Percentiles rank a stretch among this genome's conserved stretches.
Evolutionary conservation across 768 basidiomycete genomes (phyloP).

Genomic region (Tubosaeta brunneosetosa): DNA sequence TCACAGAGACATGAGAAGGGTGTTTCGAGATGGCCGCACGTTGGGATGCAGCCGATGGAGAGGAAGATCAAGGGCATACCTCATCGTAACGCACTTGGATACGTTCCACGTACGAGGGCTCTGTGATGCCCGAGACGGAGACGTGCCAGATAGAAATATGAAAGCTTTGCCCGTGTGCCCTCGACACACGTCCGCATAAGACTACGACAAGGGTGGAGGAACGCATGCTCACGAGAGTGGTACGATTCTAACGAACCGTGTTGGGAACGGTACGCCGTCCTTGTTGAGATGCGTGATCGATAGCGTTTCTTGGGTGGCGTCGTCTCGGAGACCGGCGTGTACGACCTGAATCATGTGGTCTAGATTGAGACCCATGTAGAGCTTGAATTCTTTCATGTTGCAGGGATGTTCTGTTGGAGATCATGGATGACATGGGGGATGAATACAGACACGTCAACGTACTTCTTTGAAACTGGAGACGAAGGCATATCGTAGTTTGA

Average conservation of each 20-base stretch:
- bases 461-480: constrained; percentile 27
- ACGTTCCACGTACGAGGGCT: constrained; percentile 52
- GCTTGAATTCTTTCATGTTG: constrained; percentile 79
- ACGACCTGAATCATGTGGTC: constrained; percentile 69
- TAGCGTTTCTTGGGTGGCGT: constrained; percentile 60
- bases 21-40: neutral
- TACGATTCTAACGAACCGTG: constrained; percentile 67
- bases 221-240: constrained; percentile 60
- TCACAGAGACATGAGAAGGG: neutral
- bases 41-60: neutral
- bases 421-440: constrained; percentile 1
- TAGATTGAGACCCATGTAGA: constrained; percentile 59
- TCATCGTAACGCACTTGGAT: constrained; percentile 54
- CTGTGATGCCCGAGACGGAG: constrained; percentile 53
- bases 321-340: constrained; percentile 61
- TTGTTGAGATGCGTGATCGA: constrained; percentile 50
- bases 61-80: constrained; percentile 35
- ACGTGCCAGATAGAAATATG: constrained; percentile 81
- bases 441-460: constrained; percentile 1
- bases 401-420: constrained; percentile 67
- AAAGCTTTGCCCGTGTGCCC: constrained; percentile 68
- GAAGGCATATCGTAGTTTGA: neutral
- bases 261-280: constrained; percentile 55
- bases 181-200: constrained; percentile 20
- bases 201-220: neutral